Base-by-base conservation (phyloP, 2,329 filamentous ascomycete genomes). In the Fusarium oligoseptatum region DNA sequence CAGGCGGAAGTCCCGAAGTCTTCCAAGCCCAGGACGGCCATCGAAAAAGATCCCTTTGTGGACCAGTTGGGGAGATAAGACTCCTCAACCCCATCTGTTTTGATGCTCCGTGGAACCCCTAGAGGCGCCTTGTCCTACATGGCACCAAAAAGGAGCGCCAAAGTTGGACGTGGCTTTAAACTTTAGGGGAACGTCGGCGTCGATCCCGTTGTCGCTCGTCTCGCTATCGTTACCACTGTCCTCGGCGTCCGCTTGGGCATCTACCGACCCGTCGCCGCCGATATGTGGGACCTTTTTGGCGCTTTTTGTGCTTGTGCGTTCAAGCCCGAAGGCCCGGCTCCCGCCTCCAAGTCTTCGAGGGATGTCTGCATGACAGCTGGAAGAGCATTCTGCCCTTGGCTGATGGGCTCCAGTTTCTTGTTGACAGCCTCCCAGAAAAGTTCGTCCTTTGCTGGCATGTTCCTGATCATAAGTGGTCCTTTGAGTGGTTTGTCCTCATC, bases 381-480 rank as follows among this genome's bases (percentile, higher is more conserved):
- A 0, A 87, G 81, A 2, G 85, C 83, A 41, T 88, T 85, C 22
- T 85, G 81, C 15, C 84, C 85, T 62, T 83, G 85, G 66, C 85
- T 85, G 48, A 88, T 86, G 45, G 86, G 84, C 67, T 88, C 84
- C 3, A 91, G 83, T 77, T 87, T 90, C 76, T 88, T 84, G 41
- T 87, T 85, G 17, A 91, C 79, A 67, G 82, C 82, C 52, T 82
- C 82, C 60, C 88, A 86, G 71, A 91, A 91, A 24, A 87, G 81
- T 73, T 90, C 88, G 67, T 91, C 89, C 58, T 88, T 84, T 2
- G 87, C 87, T 1, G 88, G 88, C 68, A 88, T 87, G 71, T 91
- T 91, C 67, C 85, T 84, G 41, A 91, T 82, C 82, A 87, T 88
- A 60, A 90, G 75, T 10, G 88, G 89, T 0, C 87, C 88, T 63